Base-by-base conservation (phyloP, 306 rosid species). In the Malus sieversii region DNA sequence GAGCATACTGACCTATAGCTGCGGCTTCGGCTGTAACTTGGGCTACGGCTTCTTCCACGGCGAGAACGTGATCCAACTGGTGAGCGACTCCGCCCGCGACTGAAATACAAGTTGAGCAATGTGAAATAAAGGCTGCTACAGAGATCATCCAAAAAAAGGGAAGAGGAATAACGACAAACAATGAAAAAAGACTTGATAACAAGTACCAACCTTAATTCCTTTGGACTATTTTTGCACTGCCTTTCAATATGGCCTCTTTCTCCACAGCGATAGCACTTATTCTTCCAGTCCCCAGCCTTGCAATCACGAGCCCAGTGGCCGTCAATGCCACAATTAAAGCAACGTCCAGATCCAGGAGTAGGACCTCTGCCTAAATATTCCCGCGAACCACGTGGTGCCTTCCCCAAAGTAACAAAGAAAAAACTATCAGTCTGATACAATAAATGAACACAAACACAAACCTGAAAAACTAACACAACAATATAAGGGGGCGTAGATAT, bases 261-360 rank as follows among this genome's bases (percentile, higher is more conserved):
- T n/a, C 97, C 97, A 80, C 97, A 89, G 55, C 97, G 92, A 76
- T 91, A 91, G 74, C 97, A 91, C 55, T 89, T 91, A 84, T 89
- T 91, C 85, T 91, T 91, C 97, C 97, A 91, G 72, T 91, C 97
- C 29, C 97, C 97, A 68, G 97, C 94, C 64, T 89, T 89, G 87
- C 97, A 91, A 79, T 91, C 97, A 42, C 94, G 84, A 40, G 94
- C 97, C 97, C 97, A 91, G 23, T 91, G 97, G 19, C 97, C 97
- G 80, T 91, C 97, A 75, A 91, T 73, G 68, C 97, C 97, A 38
- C 97, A 91, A 73, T 91, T 91, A 79, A 91, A 91, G 85, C 97
- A 91, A 60, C 97, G 97, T 10, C 97, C 97, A 74, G 97, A 86
- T 67, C 97, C 97, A 82, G 97, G 97, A 62, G 97, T 86, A 30